phyloP scores from a whole-genome alignment of 139 green algal genomes.

The Chara braunii region DNA sequence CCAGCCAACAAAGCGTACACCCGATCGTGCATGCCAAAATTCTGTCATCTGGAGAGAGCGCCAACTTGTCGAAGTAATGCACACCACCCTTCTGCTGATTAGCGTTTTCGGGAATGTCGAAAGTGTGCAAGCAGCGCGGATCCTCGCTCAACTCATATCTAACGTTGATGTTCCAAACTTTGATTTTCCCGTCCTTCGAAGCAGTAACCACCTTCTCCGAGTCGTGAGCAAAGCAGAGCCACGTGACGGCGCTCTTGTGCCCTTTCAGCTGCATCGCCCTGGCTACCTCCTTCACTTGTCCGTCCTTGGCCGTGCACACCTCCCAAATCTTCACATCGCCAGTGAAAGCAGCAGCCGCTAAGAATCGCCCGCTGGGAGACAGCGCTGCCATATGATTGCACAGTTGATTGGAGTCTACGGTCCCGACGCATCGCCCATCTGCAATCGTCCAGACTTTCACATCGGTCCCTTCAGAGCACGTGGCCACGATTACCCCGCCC shows the following conservation, averaged over 20 bases:
- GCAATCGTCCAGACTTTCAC: slow-evolving; percentile 20
- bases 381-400: slow-evolving; percentile 37
- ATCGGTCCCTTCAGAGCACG: slow-evolving; percentile 37
- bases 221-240: slow-evolving; percentile 30
- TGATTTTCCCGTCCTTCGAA: slow-evolving; percentile 38
- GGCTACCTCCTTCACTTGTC: slow-evolving; percentile 6
- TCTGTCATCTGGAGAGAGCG: slow-evolving; percentile 8
- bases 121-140: slow-evolving; percentile 25
- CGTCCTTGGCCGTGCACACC: slow-evolving; percentile 13
- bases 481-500: slow-evolving; percentile 12
- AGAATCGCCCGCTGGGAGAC: slow-evolving; percentile 28
- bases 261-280: slow-evolving; percentile 40
- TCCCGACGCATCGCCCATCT: slow-evolving; percentile 12
- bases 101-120: slow-evolving; percentile 9
- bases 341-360: slow-evolving; percentile 37
- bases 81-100: neutral
- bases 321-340: slow-evolving; percentile 46
- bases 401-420: slow-evolving; percentile 40
- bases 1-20: slow-evolving; percentile 6
- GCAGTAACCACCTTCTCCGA: slow-evolving; percentile 24
- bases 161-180: slow-evolving; percentile 41
- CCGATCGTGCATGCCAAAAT: slow-evolving; percentile 13
- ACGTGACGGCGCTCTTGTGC: slow-evolving; percentile 36
- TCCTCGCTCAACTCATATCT: slow-evolving; percentile 38
- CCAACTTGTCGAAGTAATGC: slow-evolving; percentile 24